Evolutionary conservation across 2,329 filamentous ascomycete species (phyloP), one percentile per base, ranked within the genome.

Genomic region (Penicillium sp.): DNA sequence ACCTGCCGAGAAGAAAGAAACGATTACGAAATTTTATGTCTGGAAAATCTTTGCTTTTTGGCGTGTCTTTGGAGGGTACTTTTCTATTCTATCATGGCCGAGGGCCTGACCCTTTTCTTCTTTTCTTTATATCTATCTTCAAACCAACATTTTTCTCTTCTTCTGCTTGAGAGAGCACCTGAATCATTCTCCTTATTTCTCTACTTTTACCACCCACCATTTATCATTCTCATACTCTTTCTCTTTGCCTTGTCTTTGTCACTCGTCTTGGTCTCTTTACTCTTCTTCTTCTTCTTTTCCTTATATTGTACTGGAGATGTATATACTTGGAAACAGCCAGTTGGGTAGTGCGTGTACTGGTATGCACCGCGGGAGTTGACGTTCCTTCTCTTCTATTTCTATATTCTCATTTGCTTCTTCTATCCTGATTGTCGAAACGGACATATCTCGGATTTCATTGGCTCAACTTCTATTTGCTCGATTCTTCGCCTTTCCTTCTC

Each of bases 1-100:
- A 43, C n/a, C 40, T 14, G 31, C 16, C 42, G 26, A 45, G n/a
- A 29, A 45, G 14, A n/a, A 36, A 40, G n/a, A 49, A 53, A 56
- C 43, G 44, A 55, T 55, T 52, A 55, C 44, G 53, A 51, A 48
- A 31, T 39, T 11, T 43, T 18, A 55, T 51, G 53, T 48, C 29
- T 43, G 37, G 11, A 48, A 52, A 48, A 31, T 14, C 13, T 16
- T n/a, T 37, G 24, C 14, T 16, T 55, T 36, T 42, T 42, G 31
- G 37, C 37, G 40, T 50, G 24, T 42, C 10, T 33, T 52, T 16
- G 36, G 37, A 48, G 48, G 48, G 53, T 34, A 39, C 16, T 42
- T 8, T 33, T 36, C 13, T 43, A 46, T 49, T 24, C 19, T 16
- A 28, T 19, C 34, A 16, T 19, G 26, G 40, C 18, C 23, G 23